Base-by-base conservation (phyloP, 257 asterid species). In the Scutellaria minor region DNA sequence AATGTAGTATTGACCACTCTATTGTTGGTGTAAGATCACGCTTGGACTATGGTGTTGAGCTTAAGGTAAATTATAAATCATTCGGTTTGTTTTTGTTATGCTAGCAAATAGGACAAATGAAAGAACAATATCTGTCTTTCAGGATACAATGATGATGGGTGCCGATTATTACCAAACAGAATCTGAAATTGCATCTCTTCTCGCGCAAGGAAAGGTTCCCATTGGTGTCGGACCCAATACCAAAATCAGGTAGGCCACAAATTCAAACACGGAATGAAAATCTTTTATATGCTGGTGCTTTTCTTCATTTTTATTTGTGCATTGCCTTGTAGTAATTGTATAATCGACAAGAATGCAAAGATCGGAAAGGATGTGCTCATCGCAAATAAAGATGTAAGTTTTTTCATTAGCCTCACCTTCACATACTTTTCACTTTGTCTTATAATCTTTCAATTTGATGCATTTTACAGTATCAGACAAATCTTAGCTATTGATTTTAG, bases 101-200 rank as follows among this genome's bases (percentile, higher is more conserved):
- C n/a, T 44, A 41, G 39, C 18, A 5, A 20, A 3, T 51, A 12
- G 5, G 68, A 52, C 45, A 31, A 5, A 10, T 57, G 13, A 56
- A 9, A 10, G 64, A 50, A 15, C 2, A 24, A 39, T 9, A 24
- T 64, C 2, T 58, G 6, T 46, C 40, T 72, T 80, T 78, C 85
- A 95, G 99, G 96, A 95, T 79, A 92, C 98, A 4, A 84, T 92
- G 96, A 88, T 95, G 98, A 88, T 95, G 98, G 99, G 99, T 7
- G 96, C 99, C 1, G 99, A 92, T 68, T 83, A 77, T 67, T 95
- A 95, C 71, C 97, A 95, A 77, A 95, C 97, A 5, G 97, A 95
- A 66, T 75, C 89, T 18, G 99, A 95, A 83, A 90, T 92, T 53
- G 96, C 97, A 12, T 80, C 97, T 31, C 73, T 79, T 64, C 67